Evolutionary conservation across 805 yeast species (phyloP), one percentile per base, ranked within the genome.

Genomic region (Yamadazyma scolyti): DNA sequence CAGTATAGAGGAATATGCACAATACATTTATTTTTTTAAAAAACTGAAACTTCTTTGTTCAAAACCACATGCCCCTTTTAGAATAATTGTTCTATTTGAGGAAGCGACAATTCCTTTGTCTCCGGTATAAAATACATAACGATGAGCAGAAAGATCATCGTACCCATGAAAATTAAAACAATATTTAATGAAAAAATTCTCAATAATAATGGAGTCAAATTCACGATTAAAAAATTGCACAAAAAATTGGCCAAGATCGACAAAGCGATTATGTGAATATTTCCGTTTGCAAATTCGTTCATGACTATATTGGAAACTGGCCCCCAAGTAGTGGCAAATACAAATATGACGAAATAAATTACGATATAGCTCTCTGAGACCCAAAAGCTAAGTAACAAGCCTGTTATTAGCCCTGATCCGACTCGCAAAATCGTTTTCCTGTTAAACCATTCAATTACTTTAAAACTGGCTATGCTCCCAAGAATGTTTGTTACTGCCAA

Each of bases 261-360:
- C 9, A 39, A 10, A 4, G 34, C 28, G 14, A 44, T 18, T 23
- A 53, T 42, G 3, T 45, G 39, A 7, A 37, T 13, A 23, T 50
- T 46, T 25, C 47, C 41, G 26, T 54, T 53, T n/a, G 54, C 46
- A 11, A 54, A 23, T 9, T 45, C 43, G 33, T 44, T 50, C 31
- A 46, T 44, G 19, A 51, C 10, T 23, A 55, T 42, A 4, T 56
- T 56, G 10, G 49, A 38, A 14, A 58, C 40, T 3, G 64, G 62
- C 4, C 65, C 64, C 66, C 65, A 58, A 16, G 57, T 39, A 3
- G 43, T 25, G 6, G 45, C 27, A 27, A 41, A 41, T 10, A 23
- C 14, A 6, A 38, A 16, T 2, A 41, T 30, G 6, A 36, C 11
- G 1, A 27, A 9, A 21, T 29, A 38, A 14, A 41, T 23, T 1